Percentiles rank a stretch among this genome's conserved stretches.
These are phyloP conservation scores for Jatropha multifida DNA, from an alignment of 441 rosid species.

Conservation along the genomic window DNA sequence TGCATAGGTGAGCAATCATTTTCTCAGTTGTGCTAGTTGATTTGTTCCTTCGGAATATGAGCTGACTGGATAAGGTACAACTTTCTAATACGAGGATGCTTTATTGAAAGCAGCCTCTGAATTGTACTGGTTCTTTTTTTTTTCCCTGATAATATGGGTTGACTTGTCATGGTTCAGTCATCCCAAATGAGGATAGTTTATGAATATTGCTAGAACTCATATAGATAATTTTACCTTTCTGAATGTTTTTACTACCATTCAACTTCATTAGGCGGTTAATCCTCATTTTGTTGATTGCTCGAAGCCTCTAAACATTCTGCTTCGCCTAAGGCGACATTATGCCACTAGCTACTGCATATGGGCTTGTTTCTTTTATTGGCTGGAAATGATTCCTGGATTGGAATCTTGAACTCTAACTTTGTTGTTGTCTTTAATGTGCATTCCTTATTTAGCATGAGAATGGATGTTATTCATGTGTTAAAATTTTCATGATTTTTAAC, in stretches of 20 bases:
- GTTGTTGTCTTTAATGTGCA: not conserved
- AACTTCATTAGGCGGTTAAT: not conserved
- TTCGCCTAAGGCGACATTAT: not conserved
- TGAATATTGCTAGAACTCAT: not conserved
- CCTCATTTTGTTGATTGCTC: not conserved
- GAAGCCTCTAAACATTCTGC: not conserved
- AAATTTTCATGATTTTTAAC: conserved; percentile 15
- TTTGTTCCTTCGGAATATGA: not conserved
- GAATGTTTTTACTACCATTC: not conserved
- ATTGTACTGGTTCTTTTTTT: not conserved
- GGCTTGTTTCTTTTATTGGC: not conserved
- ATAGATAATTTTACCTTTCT: not conserved
- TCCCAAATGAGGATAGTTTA: not conserved
- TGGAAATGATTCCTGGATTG: not conserved
- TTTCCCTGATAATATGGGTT: not conserved
- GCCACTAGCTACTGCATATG: not conserved
- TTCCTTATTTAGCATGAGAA: not conserved
- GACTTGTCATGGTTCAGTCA: not conserved
- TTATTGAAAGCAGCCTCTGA: not conserved
- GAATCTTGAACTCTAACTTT: not conserved
- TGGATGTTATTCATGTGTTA: conserved; percentile 1
- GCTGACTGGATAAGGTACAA: not conserved
- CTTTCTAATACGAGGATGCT: not conserved
- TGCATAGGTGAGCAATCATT: too few species aligned
- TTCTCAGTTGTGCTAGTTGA: not conserved